Evolutionary conservation across 2,329 filamentous ascomycete species (phyloP).

Genomic region (Parastagonospora nodorum): DNA sequence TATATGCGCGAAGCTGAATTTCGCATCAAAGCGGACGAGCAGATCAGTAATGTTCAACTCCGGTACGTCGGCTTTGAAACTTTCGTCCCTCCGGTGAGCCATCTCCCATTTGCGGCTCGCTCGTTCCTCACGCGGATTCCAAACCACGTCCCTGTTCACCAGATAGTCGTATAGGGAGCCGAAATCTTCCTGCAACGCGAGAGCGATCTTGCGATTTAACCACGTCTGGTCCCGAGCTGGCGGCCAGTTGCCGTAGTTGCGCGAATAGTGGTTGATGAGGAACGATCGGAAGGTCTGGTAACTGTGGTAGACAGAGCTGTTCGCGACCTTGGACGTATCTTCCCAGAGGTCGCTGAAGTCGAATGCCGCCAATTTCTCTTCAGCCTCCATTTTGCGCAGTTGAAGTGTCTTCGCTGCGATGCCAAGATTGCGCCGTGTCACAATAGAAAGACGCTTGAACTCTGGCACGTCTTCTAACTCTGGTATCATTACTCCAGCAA

Average conservation of each 20-base stretch:
- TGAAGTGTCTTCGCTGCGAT: slow-evolving; percentile 66
- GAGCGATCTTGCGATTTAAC: slow-evolving; percentile 64
- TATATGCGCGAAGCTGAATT: slow-evolving; percentile 56
- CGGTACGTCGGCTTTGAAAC: slow-evolving; percentile 50
- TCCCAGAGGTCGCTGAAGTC: slow-evolving; percentile 66
- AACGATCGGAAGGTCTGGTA: slow-evolving; percentile 67
- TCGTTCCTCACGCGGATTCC: slow-evolving; percentile 67
- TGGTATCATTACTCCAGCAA: slow-evolving; percentile 61
- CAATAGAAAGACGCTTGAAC: slow-evolving; percentile 63
- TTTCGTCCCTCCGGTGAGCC: slow-evolving; percentile 43
- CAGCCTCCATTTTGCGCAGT: slow-evolving; percentile 65
- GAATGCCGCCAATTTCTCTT: slow-evolving; percentile 65
- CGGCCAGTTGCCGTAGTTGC: slow-evolving; percentile 66
- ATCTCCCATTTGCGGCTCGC: slow-evolving; percentile 70
- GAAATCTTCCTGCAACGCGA: slow-evolving; percentile 68
- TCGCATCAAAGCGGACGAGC: slow-evolving; percentile 68
- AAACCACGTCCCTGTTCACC: slow-evolving; percentile 69
- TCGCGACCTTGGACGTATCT: slow-evolving; percentile 37
- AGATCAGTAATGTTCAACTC: slow-evolving; percentile 70
- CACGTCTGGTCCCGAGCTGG: slow-evolving; percentile 54
- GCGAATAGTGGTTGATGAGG: slow-evolving; percentile 62
- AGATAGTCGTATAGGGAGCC: slow-evolving; percentile 72
- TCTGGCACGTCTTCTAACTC: slow-evolving; percentile 58
- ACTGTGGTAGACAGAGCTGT: slow-evolving; percentile 55
- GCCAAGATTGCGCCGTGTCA: slow-evolving; percentile 67